Percentiles rank a stretch among this genome's conserved stretches.
Conservation (phyloP, 176 grass and related monocot genomes). For the Cymbopogon citratus region DNA sequence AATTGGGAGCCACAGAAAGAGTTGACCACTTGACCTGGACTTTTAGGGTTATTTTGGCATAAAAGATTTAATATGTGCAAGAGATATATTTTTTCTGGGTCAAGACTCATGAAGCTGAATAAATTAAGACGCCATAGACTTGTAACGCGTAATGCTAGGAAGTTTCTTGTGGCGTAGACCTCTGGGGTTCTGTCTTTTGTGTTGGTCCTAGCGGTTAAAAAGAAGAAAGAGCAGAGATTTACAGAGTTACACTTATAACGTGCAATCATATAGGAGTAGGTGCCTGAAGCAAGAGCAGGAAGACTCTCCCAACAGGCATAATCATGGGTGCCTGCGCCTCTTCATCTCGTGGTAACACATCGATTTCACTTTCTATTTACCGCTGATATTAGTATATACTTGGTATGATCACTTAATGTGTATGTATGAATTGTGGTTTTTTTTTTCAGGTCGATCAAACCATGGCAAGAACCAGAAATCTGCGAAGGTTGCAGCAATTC, state of each 20-base stretch:
- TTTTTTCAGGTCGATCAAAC: neutral
- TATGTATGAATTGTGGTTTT: neutral
- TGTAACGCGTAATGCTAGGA: neutral
- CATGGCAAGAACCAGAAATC: conserved; percentile 8
- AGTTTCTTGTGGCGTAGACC: conserved; percentile 3
- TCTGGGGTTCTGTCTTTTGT: neutral
- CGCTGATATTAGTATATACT: neutral
- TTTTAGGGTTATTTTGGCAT: neutral
- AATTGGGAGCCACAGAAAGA: neutral
- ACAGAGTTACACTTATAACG: neutral
- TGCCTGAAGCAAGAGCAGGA: neutral
- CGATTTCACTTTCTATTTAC: neutral
- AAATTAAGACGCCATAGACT: neutral
- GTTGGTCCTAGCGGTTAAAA: neutral
- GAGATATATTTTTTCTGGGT: too few species aligned
- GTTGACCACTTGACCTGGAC: neutral
- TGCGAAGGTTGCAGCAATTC: neutral
- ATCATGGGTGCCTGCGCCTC: conserved; percentile 16
- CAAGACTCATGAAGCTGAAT: too few species aligned
- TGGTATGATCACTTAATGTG: neutral
- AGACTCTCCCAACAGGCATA: neutral
- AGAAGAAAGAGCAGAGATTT: neutral
- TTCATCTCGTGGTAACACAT: neutral
- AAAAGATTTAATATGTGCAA: neutral
- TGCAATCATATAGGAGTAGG: neutral